Conservation (phyloP, 129 eudicot genomes). For the Saposhnikovia divaricata region DNA sequence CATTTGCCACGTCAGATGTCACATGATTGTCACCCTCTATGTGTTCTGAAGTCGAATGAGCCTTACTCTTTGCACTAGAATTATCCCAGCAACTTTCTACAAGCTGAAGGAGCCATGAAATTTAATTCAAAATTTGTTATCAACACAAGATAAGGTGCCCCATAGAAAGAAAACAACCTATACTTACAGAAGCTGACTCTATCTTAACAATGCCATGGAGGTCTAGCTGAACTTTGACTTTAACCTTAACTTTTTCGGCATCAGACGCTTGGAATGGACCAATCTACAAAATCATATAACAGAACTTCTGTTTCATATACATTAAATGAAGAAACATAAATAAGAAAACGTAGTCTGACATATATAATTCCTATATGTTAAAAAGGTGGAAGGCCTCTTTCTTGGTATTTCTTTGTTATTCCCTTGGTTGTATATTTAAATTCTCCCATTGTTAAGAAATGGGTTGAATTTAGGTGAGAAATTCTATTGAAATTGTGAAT, state of each 20-base stretch:
- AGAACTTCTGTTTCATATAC: neutral
- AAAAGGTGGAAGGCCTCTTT: neutral
- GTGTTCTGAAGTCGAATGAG: constrained; percentile 32
- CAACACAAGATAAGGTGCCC: neutral
- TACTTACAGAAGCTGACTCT: constrained; percentile 72
- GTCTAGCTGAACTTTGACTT: constrained; percentile 62
- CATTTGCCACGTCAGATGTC: constrained; percentile 25
- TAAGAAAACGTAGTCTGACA: neutral
- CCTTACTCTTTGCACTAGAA: constrained; percentile 22
- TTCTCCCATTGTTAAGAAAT: neutral
- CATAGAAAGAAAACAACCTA: neutral
- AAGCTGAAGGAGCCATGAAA: constrained; percentile 36
- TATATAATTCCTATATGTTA: neutral
- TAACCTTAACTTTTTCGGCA: constrained; percentile 43
- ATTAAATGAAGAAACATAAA: neutral
- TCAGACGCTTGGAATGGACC: constrained; percentile 60
- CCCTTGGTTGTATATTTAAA: neutral
- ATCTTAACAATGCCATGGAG: constrained; percentile 67
- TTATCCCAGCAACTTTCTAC: constrained; percentile 30
- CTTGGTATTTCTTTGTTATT: neutral
- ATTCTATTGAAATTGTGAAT: neutral
- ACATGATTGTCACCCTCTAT: constrained; percentile 31
- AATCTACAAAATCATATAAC: constrained; percentile 35
- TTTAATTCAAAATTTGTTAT: neutral
- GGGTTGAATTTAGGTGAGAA: neutral